Base-by-base conservation (phyloP, 2,329 filamentous ascomycete species). In the Pseudogymnoascus sp. region DNA sequence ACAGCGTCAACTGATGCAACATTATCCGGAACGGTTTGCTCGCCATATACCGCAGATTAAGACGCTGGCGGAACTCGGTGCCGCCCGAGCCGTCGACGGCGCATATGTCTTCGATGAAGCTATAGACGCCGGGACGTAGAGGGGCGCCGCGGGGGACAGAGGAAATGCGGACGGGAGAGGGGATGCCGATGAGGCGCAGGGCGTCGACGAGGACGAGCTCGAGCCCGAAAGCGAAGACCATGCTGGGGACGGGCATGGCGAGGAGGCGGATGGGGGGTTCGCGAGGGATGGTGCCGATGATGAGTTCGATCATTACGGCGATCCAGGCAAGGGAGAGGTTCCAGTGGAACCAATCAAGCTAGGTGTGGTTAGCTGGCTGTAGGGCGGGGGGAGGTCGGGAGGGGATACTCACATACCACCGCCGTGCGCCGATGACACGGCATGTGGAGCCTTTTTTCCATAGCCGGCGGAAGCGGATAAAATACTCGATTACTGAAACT, bases 271-370 rank as follows among this genome's bases (percentile, higher is more conserved):
- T 82, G 0, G 76, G 39, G n/a, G 64, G 65, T 39, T 65, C 41
- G 6, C 34, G 43, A 3, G 64, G 57, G 11, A 61, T 10, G 28
- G 60, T 51, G 21, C 62, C 65, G 11, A 81, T 78, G 67, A 84
- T 82, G 21, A 84, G 75, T 68, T 84, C 81, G 60, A 83, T 76
- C 80, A 84, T 83, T 69, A 84, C 77, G 64, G 83, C 79, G 60
- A 83, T 76, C 81, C 82, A 83, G 11, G 78, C 81, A 2, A 83
- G 69, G 2, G 79, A 79, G 54, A 83, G 78, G 67, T 83, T 83
- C 82, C 81, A 84, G 64, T 84, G 82, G 70, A 84, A 84, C 76
- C 78, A 83, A 65, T 85, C 82, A 14, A 84, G 75, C 71, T 81
- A 74, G 67, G 65, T 65, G 34, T 67, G 13, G 61, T 71, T 62